Evolutionary conservation across 176 grass and related monocot species (phyloP), one percentile per base, ranked within the genome.

Genomic region (Paspalum notatum): DNA sequence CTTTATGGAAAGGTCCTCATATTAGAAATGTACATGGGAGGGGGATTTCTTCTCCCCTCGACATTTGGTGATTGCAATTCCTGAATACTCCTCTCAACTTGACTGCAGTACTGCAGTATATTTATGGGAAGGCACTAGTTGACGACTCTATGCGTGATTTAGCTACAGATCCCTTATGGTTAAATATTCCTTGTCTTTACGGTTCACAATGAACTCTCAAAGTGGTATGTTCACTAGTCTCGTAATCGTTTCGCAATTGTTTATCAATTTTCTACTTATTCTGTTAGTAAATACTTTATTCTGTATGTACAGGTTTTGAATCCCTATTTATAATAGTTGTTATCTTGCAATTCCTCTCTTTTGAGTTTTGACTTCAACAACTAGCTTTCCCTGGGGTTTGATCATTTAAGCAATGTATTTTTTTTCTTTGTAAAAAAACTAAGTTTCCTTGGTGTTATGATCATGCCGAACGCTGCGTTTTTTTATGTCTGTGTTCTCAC

Each of bases 191-290:
- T 68, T 51, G 74, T 74, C 22, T 84, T 83, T 74, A 68, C 53
- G 54, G 42, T 74, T 25, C 25, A 54, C 55, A 71, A 55, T 57
- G 24, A 72, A 83, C 43, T 78, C 75, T 69, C 62, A 66, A 88
- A 80, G 37, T 15, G 62, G 80, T 88, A 74, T 80, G 77, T 22
- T 38, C 68, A 68, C 60, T 80, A 70, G 17, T 67, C 50, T n/a
- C n/a, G n/a, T n/a, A n/a, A n/a, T n/a, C n/a, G n/a, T n/a, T n/a
- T n/a, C n/a, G n/a, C n/a, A n/a, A n/a, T n/a, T n/a, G n/a, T n/a
- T n/a, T n/a, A n/a, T n/a, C n/a, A n/a, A n/a, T n/a, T n/a, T n/a
- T n/a, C n/a, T n/a, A n/a, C n/a, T n/a, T n/a, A n/a, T n/a, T n/a
- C n/a, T n/a, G n/a, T n/a, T n/a, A n/a, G n/a, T n/a, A n/a, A n/a